A percentile compares a stretch with the other conserved stretches of the same genome.
These are phyloP conservation scores for Agrostemma githago DNA, from an alignment of 148 eudicot genomes.

Conservation along the genomic window DNA sequence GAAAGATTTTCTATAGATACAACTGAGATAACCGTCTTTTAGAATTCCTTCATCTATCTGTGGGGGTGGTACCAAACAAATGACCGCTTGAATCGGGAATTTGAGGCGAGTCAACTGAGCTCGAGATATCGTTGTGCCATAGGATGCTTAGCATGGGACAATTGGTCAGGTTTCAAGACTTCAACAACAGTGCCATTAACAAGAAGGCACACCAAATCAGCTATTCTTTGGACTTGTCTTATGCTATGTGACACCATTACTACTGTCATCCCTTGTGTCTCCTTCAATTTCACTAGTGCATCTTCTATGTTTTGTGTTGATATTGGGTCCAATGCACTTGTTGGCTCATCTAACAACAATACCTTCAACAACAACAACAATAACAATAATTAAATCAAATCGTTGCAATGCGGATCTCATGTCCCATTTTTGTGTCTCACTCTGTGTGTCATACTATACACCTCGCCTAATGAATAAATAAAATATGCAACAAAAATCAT, in stretches of 20 bases:
- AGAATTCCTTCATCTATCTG: no score
- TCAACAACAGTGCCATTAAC: conserved; percentile 28
- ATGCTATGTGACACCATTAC: conserved; percentile 36
- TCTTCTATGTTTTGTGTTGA: conserved; percentile 38
- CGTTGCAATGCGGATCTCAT: no score
- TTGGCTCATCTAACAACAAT: conserved; percentile 31
- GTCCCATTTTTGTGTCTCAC: no score
- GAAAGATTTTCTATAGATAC: no score
- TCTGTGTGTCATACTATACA: no score
- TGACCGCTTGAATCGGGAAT: no score
- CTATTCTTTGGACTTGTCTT: conserved; percentile 35
- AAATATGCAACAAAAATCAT: no score
- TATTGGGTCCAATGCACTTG: conserved; percentile 35
- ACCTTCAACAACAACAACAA: conserved; percentile 10
- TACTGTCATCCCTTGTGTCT: conserved; percentile 29
- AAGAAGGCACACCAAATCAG: conserved; percentile 29
- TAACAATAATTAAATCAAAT: no score
- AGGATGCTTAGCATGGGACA: conserved; percentile 31
- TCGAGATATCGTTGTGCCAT: conserved; percentile 31
- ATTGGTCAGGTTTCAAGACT: conserved; percentile 30
- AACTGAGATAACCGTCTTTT: no score
- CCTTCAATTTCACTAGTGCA: conserved; percentile 29
- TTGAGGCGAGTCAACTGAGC: conserved; percentile 10
- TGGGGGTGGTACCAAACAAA: no score
- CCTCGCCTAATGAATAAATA: no score